Conservation (phyloP, 257 asterid species). For the Solanum piurae region DNA sequence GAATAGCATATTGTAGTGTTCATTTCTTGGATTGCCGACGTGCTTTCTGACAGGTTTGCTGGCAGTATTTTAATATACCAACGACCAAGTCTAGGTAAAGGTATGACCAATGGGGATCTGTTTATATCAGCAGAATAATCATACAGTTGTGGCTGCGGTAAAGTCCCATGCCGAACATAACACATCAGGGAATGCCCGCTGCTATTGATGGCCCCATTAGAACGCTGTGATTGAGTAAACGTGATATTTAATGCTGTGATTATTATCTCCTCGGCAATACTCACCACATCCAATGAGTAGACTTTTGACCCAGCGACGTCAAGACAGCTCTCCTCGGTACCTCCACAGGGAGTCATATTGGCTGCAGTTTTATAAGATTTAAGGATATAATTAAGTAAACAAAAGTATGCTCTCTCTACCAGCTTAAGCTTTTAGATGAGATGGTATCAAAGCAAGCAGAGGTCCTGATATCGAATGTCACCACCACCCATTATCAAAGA, state of each 20-base stretch:
- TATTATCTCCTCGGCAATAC: slow-evolving; percentile 46
- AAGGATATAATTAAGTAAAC: neutral
- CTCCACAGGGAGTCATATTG: slow-evolving; percentile 44
- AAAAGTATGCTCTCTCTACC: neutral
- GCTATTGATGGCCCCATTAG: slow-evolving; percentile 21
- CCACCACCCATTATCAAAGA: neutral
- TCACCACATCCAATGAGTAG: slow-evolving; percentile 53
- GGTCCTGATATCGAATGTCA: neutral
- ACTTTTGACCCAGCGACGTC: slow-evolving; percentile 22
- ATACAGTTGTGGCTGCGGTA: slow-evolving; percentile 39
- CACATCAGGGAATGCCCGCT: slow-evolving; percentile 31
- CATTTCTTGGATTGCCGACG: slow-evolving; percentile 8
- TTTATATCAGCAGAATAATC: slow-evolving; percentile 70
- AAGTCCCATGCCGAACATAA: slow-evolving; percentile 53
- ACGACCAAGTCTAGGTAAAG: slow-evolving; percentile 63
- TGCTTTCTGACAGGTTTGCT: slow-evolving; percentile 25
- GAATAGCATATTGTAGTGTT: slow-evolving; percentile 44
- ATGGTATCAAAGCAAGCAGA: neutral
- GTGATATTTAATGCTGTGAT: slow-evolving; percentile 45
- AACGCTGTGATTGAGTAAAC: slow-evolving; percentile 18
- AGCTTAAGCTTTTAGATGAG: neutral
- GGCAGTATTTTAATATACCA: slow-evolving; percentile 69
- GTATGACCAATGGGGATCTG: slow-evolving; percentile 49
- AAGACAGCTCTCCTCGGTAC: slow-evolving; percentile 41
- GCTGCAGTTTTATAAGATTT: slow-evolving; percentile 10